Evolutionary conservation across 306 rosid species (phyloP), one percentile per base, ranked within the genome.

Genomic region (Styphnolobium japonicum): DNA sequence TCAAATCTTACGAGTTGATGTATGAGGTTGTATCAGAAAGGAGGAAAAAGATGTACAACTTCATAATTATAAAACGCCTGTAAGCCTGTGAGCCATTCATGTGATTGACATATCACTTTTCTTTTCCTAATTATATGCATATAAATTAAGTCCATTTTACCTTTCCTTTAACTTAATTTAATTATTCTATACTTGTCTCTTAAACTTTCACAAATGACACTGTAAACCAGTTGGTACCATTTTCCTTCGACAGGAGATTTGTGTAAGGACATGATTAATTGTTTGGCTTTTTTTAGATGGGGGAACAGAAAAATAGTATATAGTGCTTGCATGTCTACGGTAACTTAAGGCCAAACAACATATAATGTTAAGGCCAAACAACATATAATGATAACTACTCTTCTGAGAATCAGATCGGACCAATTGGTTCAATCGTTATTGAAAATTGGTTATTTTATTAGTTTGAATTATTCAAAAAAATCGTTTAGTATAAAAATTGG

Each of bases 51-150:
- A 75, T 2, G 77, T 14, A 16, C 45, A n/a, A 6, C 34, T 57
- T 66, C 40, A 57, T 79, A 56, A 80, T 73, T 56, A 58, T 45
- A 34, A 39, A 73, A 73, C 66, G 45, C 55, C 71, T 56, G 84
- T 56, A 81, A 74, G 18, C 55, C 71, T 56, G 84, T 56, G 74
- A 74, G 18, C 53, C 76, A 81, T 60, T 69, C 22, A 81, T 45
- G 62, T 53, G 70, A 66, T 40, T 53, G 69, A 65, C 55, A 40
- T 37, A 8, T 7, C 34, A 39, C 71, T 64, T 65, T 53, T 31
- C 14, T 60, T 46, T 58, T 36, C 39, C 53, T 31, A 46, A 21
- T n/a, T n/a, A n/a, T 8, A 36, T 34, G 57, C 66, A 62, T 10
- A n/a, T 27, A 40, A 73, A 69, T 57, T 27, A 40, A 73, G 75